Evolutionary conservation across 768 basidiomycete species (phyloP).

Genomic region (Trametes meyenii): DNA sequence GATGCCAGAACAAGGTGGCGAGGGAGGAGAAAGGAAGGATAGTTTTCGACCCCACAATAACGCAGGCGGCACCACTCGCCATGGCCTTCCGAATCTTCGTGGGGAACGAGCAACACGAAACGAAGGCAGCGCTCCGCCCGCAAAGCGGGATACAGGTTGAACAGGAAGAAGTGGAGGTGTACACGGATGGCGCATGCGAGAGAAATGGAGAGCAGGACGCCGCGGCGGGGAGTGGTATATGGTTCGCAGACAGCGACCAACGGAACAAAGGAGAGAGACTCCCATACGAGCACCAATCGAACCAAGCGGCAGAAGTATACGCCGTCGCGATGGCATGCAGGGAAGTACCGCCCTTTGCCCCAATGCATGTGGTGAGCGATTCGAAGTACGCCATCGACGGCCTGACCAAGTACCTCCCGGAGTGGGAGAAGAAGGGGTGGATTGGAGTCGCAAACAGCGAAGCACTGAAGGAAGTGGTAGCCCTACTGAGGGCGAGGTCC

Average conservation of each 20-base stretch:
- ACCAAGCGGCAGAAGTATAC: constrained; percentile 19
- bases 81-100: not conserved
- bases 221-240: not conserved
- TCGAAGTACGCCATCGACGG: constrained; percentile 20
- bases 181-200: constrained; percentile 1
- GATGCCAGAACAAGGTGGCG: not conserved
- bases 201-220: not conserved
- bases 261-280: not conserved
- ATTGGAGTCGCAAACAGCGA: constrained; percentile 5
- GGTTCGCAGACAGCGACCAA: not conserved
- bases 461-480: not conserved
- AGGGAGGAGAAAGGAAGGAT: not conserved
- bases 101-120: not conserved
- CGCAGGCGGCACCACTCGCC: not conserved
- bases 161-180: not conserved
- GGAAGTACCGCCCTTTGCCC: not conserved
- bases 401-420: constrained; percentile 24
- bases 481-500: not conserved
- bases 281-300: not conserved
- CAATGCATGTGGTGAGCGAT: constrained; percentile 22
- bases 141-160: not conserved
- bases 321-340: constrained; percentile 17
- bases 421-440: constrained; percentile 14
- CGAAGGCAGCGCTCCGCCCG: too few species aligned
- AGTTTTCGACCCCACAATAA: not conserved